Conservation (phyloP, 495 filamentous ascomycete species). For the Penicillium flavigenum region DNA sequence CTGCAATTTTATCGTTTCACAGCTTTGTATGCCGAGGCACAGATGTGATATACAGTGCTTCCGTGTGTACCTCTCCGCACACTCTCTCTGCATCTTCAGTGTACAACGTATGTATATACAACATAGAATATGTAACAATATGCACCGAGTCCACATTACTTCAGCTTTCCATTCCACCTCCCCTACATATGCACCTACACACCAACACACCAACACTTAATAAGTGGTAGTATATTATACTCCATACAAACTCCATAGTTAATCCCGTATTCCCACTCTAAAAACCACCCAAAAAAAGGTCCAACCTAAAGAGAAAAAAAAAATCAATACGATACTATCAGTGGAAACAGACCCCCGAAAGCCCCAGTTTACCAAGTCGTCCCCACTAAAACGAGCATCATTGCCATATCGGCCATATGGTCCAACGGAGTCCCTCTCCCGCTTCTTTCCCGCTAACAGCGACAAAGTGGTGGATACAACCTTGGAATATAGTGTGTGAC, state of each 20-base stretch:
- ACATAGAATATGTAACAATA: not conserved
- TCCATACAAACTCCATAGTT: not conserved
- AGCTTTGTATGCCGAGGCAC: slow-evolving; percentile 1
- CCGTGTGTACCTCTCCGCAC: not conserved
- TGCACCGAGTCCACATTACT: slow-evolving; percentile 1
- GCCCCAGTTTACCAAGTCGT: not conserved
- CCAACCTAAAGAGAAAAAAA: not conserved
- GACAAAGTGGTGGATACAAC: not conserved
- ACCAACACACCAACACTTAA: not conserved
- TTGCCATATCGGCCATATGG: slow-evolving; percentile 8
- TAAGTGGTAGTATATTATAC: not conserved
- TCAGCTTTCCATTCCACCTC: not conserved
- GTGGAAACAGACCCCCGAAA: slow-evolving; percentile 4
- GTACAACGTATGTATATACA: not conserved
- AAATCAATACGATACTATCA: not conserved
- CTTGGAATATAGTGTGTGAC: not conserved
- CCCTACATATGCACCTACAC: not conserved
- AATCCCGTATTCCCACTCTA: not conserved
- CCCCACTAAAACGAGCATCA: slow-evolving; percentile 5
- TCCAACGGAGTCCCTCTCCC: slow-evolving; percentile 11
- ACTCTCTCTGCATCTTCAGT: not conserved
- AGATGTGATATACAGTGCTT: slow-evolving; percentile 14
- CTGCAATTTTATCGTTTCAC: not conserved
- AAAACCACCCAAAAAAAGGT: not conserved
- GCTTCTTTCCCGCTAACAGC: slow-evolving; percentile 2